Percentiles rank a stretch among this genome's conserved stretches.
phyloP scores from a whole-genome alignment of 2,329 filamentous ascomycete species.

The Colletotrichum horii region DNA sequence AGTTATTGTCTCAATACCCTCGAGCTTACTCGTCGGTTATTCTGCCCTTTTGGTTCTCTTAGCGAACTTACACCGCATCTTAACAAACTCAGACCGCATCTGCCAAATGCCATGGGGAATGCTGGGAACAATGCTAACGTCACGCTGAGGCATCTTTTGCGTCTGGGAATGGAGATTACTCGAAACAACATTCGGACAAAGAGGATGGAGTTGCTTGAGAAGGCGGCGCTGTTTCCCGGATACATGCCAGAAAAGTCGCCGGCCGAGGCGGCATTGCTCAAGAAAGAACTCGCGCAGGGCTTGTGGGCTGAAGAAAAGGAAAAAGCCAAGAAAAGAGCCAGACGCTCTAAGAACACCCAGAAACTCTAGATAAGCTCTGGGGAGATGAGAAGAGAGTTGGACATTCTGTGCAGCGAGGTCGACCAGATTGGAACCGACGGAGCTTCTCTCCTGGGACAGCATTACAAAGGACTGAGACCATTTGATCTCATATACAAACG shows the following conservation, averaged over 20 bases:
- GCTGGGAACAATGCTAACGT: not conserved
- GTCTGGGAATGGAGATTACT: not conserved
- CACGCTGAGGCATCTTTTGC: not conserved
- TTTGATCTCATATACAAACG: not conserved
- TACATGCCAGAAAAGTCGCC: not conserved
- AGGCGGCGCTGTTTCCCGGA: not conserved
- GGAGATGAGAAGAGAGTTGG: not conserved
- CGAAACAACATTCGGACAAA: not conserved
- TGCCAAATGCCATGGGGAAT: not conserved
- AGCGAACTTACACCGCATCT: not conserved
- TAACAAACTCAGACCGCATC: not conserved
- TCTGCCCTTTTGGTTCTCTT: rapidly evolving
- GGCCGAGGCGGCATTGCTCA: not conserved
- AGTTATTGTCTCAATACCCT: not conserved
- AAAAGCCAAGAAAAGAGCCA: not conserved
- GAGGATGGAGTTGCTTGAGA: rapidly evolving
- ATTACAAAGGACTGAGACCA: not conserved
- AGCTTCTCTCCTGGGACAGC: not conserved
- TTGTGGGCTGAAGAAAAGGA: not conserved
- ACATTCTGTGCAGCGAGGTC: not conserved
- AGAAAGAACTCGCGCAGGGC: not conserved
- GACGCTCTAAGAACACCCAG: rapidly evolving
- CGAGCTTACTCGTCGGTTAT: not conserved
- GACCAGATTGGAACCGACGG: not conserved
- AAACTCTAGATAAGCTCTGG: not conserved